phyloP scores from a whole-genome alignment of 1,139 yeast genomes.

The Yamadazyma triangularis region DNA sequence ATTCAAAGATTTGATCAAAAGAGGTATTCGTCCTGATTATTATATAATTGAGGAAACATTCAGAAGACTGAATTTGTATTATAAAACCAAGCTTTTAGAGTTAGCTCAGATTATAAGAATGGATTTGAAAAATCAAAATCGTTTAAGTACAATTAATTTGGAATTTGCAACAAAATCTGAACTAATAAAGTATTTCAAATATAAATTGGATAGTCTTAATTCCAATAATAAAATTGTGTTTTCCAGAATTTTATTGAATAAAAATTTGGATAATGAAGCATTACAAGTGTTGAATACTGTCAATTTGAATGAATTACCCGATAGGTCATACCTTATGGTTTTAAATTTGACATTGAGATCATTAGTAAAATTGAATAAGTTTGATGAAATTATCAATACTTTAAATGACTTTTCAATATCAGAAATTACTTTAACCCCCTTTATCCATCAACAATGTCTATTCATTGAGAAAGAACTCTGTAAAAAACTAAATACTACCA shows the following conservation, averaged over 20 bases:
- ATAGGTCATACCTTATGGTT: constrained; percentile 20
- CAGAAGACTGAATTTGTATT: constrained; percentile 17
- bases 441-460: constrained; percentile 28
- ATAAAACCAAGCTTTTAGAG: constrained; percentile 17
- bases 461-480: constrained; percentile 23
- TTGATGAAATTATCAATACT: constrained; percentile 13
- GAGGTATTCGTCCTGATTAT: constrained; percentile 36
- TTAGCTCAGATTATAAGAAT: constrained; percentile 14
- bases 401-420: constrained; percentile 29
- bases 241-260: constrained; percentile 28
- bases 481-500: constrained; percentile 3
- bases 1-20: constrained; percentile 26
- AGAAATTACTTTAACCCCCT: constrained; percentile 30
- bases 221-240: constrained; percentile 28
- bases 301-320: constrained; percentile 10
- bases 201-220: constrained; percentile 13
- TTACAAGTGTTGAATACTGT: constrained; percentile 20
- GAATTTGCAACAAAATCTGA: constrained; percentile 14
- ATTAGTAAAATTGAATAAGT: constrained; percentile 16
- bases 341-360: constrained; percentile 22
- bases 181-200: constrained; percentile 13
- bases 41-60: constrained; percentile 29
- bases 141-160: constrained; percentile 12
- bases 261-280: constrained; percentile 22
- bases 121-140: constrained; percentile 11